These are phyloP conservation scores for Collybia sordida DNA, from an alignment of 768 basidiomycete genomes.

Conservation along the genomic window DNA sequence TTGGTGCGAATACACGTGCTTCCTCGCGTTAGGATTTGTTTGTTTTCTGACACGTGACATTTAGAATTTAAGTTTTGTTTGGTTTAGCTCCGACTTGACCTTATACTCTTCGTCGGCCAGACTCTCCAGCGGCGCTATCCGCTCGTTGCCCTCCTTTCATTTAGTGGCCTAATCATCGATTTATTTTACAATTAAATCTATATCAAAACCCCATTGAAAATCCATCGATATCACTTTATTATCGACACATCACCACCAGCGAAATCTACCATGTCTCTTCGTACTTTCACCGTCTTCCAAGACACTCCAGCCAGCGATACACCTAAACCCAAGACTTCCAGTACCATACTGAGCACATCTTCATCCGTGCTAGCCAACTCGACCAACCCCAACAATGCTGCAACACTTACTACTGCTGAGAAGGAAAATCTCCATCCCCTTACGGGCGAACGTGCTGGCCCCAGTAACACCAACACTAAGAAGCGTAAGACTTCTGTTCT, in stretches of 20 bases:
- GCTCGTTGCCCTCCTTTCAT: too few species aligned
- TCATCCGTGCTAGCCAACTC: constrained; percentile 20
- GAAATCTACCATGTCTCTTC: constrained; percentile 44
- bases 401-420: constrained; percentile 45
- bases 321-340: constrained; percentile 26
- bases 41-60: neutral
- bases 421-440: constrained; percentile 81
- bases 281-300: constrained; percentile 65
- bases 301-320: constrained; percentile 44
- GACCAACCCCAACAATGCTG: constrained; percentile 17
- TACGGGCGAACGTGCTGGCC: constrained; percentile 61
- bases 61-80: constrained; percentile 17
- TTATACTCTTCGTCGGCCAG: constrained; percentile 14
- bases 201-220: neutral
- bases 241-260: constrained; percentile 8
- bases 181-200: constrained; percentile 5
- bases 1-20: neutral
- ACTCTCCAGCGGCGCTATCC: too few species aligned
- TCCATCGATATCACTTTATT: constrained; percentile 1
- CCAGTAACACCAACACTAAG: constrained; percentile 39
- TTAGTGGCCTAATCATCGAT: neutral
- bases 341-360: constrained; percentile 24
- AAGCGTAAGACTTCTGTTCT: constrained; percentile 67
- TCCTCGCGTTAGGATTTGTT: constrained; percentile 3
- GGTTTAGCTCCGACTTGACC: constrained; percentile 14